Base-by-base conservation (phyloP, 257 asterid genomes). In the Forsythia suspensa region DNA sequence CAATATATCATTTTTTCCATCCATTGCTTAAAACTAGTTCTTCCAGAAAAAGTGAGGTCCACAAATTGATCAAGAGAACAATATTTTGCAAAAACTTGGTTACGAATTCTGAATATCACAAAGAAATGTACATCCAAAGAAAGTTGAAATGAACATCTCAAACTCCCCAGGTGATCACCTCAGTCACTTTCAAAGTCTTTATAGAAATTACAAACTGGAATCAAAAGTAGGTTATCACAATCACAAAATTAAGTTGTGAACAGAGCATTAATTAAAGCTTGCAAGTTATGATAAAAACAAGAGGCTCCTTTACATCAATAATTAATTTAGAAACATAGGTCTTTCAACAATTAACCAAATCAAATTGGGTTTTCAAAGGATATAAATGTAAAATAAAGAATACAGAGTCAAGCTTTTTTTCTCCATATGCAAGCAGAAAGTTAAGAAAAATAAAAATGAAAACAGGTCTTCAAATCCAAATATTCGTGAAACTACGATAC, bases 261-360 rank as follows among this genome's bases (percentile, higher is more conserved):
- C 65, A 38, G 6, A 9, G 36, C 34, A 36, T 52, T 51, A 18
- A 29, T 61, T 52, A 38, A 78, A 29, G 68, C 70, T 18, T 46
- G 61, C 29, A 21, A 82, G 52, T 34, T 43, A 6, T 12, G 69
- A 24, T 15, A 70, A 70, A 77, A 40, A n/a, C 29, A 66, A 46
- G 20, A 67, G 18, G 10, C 65, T 63, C 65, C 70, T 29, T 76
- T 40, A 18, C 24, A 63, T 73, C 66, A 11, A 63, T 63, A 24
- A 74, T 34, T 76, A 74, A 41, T 24, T 4, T 24, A 38, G 70
- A 71, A 67, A 11, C 34, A 41, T 69, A 48, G 9, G 55, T 16
- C 5, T 76, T 85, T n/a, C 70, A 65, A 46, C 44, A 78, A 44
- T 65, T 55, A 40, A 70, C 73, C 76, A 38, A 80, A 75, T 18